Evolutionary conservation across 768 basidiomycete genomes (phyloP), one percentile per base, ranked within the genome.

Genomic region (Boletus sp.): DNA sequence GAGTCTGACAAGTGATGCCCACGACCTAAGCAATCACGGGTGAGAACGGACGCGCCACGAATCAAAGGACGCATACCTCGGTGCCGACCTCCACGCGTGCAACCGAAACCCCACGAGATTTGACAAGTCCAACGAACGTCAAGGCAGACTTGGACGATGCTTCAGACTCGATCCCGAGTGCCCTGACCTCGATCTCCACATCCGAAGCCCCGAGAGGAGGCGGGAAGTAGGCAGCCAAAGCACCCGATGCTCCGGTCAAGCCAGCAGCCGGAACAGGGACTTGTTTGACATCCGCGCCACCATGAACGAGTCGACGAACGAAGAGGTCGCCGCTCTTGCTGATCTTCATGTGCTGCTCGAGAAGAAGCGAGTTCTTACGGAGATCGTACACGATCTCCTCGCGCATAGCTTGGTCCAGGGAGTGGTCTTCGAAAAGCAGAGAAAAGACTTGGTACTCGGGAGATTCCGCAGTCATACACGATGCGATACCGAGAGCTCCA

Each of bases 341-440:
- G n/a, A 72, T 58, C 62, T 64, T 65, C 55, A 70, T 62, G 27
- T 69, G 66, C 30, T 70, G 63, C 27, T 70, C 66, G 17, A 69
- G 58, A 13, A 68, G 58, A 8, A 68, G 52, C 0, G 58, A 40
- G 35, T 69, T 70, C 34, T 60, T 59, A 27, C 68, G 68, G 10
- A 69, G 56, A 23, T 58, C 60, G 33, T 68, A 58, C 17, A 69
- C 60, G 14, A 55, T 48, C 48, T 57, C 62, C 62, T 63, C 68
- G 42, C 64, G 65, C 4, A 57, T 60, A 5, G 19, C 55, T 17
- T 59, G 45, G 15, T 62, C 58, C 39, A 69, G 38, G 17, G 64
- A 58, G 46, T 69, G 65, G 39, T 70, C 68, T 47, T 70, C 66
- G 14, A 70, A 69, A 7, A 69, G 64, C 1, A 69, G 52, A 2